Evolutionary conservation across 768 basidiomycete species (phyloP), one percentile per base, ranked within the genome.

Genomic region (Strobilomyces confusus): DNA sequence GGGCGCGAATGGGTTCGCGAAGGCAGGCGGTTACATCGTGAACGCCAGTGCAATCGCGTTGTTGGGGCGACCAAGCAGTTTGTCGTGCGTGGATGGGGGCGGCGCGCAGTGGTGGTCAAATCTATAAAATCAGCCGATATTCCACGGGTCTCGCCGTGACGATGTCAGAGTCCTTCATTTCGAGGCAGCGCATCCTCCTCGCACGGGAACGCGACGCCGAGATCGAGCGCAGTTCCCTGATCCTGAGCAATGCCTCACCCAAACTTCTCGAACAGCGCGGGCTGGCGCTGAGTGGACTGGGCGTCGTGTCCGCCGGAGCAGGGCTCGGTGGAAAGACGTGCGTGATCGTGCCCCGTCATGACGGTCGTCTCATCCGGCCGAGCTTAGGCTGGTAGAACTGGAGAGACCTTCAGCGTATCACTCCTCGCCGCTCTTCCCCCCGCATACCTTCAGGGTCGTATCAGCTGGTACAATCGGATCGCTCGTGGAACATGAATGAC

Each of bases 271-370:
- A 95, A 67, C 85, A 89, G 58, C 86, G 87, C 52, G 95, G 95
- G 4, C 75, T 98, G 11, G 86, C 91, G 0, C 68, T 97, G 1
- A 80, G 80, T 26, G 86, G 86, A 42, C 75, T 98, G 5, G 83
- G 89, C 2, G 72, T 92, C 2, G 77, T 80, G 1, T 77, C 79
- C 23, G 76, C 93, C n/a, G 84, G 80, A 47, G 79, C 97, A 17
- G 95, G 95, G 3, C 78, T 98, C 5, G 95, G 93, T 25, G 95
- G 94, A 25, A 95, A 94, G 75, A 94, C 85, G 93, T 95, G 68
- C 65, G 70, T 58, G 42, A 38, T 33, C 32, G 13, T 43, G 19
- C 43, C 17, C 13, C 22, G 3, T 20, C 25, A 29, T 34, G 5
- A 44, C 29, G 51, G 42, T 50, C 25, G 5, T 25, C 57, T 57